phyloP scores from a whole-genome alignment of 1,139 yeast genomes.

The Casaregolazyma suthepensis region DNA sequence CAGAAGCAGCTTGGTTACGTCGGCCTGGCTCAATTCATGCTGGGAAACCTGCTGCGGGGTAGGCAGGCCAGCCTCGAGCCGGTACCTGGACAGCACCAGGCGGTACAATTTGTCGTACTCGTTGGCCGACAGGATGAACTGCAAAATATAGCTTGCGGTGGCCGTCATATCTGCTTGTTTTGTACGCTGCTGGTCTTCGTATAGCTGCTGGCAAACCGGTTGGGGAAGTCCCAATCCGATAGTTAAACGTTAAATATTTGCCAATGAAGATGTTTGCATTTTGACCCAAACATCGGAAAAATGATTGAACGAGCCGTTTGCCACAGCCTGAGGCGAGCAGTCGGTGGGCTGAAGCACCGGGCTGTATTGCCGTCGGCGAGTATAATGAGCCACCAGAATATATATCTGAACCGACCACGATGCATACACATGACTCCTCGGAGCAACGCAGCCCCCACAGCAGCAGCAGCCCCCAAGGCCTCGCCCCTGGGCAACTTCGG shows the following conservation, averaged over 20 bases:
- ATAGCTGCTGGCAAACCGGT: background rate
- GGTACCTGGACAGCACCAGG: constrained; percentile 11
- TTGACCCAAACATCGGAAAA: background rate
- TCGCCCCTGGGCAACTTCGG: constrained; percentile 3
- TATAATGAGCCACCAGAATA: background rate
- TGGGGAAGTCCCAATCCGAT: background rate
- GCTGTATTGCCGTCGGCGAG: background rate
- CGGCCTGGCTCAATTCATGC: constrained; percentile 13
- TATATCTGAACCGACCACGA: background rate
- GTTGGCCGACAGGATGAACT: constrained; percentile 24
- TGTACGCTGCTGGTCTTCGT: too few species aligned
- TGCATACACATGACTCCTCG: background rate
- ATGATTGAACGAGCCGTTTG: background rate
- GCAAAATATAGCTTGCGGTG: constrained; percentile 11
- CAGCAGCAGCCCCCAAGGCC: background rate
- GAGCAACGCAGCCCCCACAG: background rate
- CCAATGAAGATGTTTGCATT: background rate
- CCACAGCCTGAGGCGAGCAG: background rate
- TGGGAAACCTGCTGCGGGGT: constrained; percentile 11
- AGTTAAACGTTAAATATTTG: background rate
- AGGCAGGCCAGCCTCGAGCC: constrained; percentile 13
- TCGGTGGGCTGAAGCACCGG: background rate
- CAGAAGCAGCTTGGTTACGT: constrained; percentile 19
- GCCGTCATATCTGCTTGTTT: background rate
- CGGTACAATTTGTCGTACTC: constrained; percentile 21